Conservation (phyloP, 78 protist species). For the slime mould (Dictyostelium discoideum) region dicty_2.7 NC_007088.5:179501-180000, state of each 20-base stretch:
- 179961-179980: neutral
- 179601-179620: neutral
- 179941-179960: slow-evolving; percentile 58
- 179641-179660: slow-evolving; percentile 61
- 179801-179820: slow-evolving; percentile 51
- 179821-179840: slow-evolving; percentile 30
- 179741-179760: slow-evolving; percentile 61
- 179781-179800: slow-evolving; percentile 73
- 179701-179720: slow-evolving; percentile 68
- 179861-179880: slow-evolving; percentile 41
- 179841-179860: slow-evolving; percentile 81
- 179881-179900: slow-evolving; percentile 59
- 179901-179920: neutral
- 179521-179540: neutral
- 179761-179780: slow-evolving; percentile 81
- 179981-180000: neutral
- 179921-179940: neutral
- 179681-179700: slow-evolving; percentile 29
- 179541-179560: slow-evolving; percentile 57
- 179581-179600: neutral
- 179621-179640: slow-evolving; percentile 57
- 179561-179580: slow-evolving; percentile 30
- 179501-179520: neutral
- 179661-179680: slow-evolving; percentile 71
- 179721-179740: slow-evolving; percentile 18